Evolutionary conservation across 2,329 filamentous ascomycete species (phyloP).

Genomic region (Arthrobotrys musiformis): DNA sequence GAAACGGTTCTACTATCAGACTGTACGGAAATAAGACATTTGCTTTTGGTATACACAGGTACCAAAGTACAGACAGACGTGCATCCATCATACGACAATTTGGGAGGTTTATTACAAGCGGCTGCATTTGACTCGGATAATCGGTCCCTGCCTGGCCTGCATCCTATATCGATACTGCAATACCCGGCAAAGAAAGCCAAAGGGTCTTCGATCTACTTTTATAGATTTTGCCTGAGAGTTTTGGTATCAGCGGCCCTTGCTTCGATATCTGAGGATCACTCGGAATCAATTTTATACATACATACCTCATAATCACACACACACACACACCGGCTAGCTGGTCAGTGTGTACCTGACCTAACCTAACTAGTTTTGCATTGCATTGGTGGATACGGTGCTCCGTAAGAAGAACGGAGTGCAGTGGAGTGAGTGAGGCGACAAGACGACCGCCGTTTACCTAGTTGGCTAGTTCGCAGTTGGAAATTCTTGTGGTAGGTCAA

Average conservation of each 20-base stretch:
- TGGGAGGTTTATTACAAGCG: neutral
- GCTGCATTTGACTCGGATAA: slow-evolving; percentile 16
- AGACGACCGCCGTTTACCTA: neutral
- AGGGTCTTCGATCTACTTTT: neutral
- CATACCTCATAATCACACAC: no score
- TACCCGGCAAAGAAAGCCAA: slow-evolving; percentile 19
- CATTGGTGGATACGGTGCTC: slow-evolving; percentile 8
- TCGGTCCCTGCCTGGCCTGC: slow-evolving; percentile 17
- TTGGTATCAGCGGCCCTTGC: slow-evolving; percentile 20
- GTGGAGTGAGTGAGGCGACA: neutral
- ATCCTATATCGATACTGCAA: slow-evolving; percentile 42
- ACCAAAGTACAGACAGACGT: neutral
- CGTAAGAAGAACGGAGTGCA: no score
- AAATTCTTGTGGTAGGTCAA: slow-evolving; percentile 7
- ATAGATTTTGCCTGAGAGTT: slow-evolving; percentile 21
- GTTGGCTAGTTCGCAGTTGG: slow-evolving; percentile 13
- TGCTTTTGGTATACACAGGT: neutral
- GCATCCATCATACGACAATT: neutral
- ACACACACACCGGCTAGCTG: no score
- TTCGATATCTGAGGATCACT: neutral
- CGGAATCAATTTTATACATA: slow-evolving; percentile 6
- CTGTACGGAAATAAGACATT: slow-evolving; percentile 41
- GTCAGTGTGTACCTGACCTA: no score
- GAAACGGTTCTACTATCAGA: slow-evolving; percentile 13
- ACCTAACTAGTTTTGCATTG: no score